phyloP scores from a whole-genome alignment of 495 filamentous ascomycete species.

The Hypoxylon fragiforme region DNA sequence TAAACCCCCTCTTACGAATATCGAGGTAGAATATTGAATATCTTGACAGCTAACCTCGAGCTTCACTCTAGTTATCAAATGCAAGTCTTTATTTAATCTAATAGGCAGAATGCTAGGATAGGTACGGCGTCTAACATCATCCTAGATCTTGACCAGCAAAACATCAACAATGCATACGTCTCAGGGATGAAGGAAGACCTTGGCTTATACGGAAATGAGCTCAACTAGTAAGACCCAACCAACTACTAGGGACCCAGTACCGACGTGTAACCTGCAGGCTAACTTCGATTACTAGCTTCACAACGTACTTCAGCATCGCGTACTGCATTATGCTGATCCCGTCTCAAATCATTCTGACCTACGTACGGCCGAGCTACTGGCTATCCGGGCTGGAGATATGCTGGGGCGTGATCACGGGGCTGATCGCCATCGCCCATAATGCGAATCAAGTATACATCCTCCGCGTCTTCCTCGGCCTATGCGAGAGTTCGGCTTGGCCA shows the following conservation, averaged over 20 bases:
- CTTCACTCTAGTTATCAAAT: slow-evolving; percentile 40
- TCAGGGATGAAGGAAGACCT: slow-evolving; percentile 52
- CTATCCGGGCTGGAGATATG: slow-evolving; percentile 46
- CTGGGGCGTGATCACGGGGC: slow-evolving; percentile 48
- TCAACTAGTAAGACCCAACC: slow-evolving; percentile 37
- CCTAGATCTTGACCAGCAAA: slow-evolving; percentile 45
- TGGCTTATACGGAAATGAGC: slow-evolving; percentile 43
- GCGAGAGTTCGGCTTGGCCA: slow-evolving; percentile 52
- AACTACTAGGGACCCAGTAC: neutral
- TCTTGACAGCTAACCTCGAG: too few relatives aligned
- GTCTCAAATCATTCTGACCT: slow-evolving; percentile 57
- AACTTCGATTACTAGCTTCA: slow-evolving; percentile 43
- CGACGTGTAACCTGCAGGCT: neutral
- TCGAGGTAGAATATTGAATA: neutral
- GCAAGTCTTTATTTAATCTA: slow-evolving; percentile 10
- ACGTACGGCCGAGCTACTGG: slow-evolving; percentile 46
- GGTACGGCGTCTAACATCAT: slow-evolving; percentile 21
- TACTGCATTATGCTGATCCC: slow-evolving; percentile 52
- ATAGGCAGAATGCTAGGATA: too few relatives aligned
- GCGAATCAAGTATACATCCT: slow-evolving; percentile 43
- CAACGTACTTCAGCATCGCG: slow-evolving; percentile 53
- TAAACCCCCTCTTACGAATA: too few relatives aligned
- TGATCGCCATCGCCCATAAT: slow-evolving; percentile 35
- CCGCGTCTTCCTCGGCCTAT: slow-evolving; percentile 57
- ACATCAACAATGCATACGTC: slow-evolving; percentile 50